Conservation (phyloP, 495 filamentous ascomycete genomes). For the Parmelia sp. region DNA sequence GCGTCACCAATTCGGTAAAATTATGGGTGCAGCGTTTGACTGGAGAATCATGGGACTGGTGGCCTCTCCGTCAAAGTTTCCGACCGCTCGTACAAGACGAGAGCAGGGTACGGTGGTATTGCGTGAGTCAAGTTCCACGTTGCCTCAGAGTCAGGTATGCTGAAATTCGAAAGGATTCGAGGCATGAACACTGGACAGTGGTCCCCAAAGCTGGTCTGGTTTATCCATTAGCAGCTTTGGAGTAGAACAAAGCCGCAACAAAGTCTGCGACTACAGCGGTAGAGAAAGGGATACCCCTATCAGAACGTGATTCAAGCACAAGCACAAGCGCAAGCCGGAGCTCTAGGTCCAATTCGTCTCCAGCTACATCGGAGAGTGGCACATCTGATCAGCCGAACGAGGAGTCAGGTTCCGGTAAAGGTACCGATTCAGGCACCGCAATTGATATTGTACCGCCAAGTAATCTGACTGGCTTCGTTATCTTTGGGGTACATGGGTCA, state of each 20-base stretch:
- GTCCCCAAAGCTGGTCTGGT: background rate
- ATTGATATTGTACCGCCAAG: background rate
- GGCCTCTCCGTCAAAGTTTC: background rate
- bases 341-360: background rate
- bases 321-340: background rate
- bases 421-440: background rate
- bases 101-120: background rate
- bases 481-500: background rate
- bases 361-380: background rate
- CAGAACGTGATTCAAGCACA: background rate
- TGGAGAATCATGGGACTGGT: background rate
- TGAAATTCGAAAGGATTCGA: background rate
- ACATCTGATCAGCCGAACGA: background rate
- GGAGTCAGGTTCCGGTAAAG: background rate
- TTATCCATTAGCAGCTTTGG: background rate
- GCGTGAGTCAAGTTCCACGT: background rate
- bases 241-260: background rate
- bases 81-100: background rate
- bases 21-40: background rate
- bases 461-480: background rate
- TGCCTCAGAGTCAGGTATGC: background rate
- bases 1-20: background rate
- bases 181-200: background rate
- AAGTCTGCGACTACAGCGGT: background rate
- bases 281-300: background rate